Percentiles rank a stretch among this genome's conserved stretches.
phyloP scores from a whole-genome alignment of 306 rosid species.

The Vicia faba region DNA sequence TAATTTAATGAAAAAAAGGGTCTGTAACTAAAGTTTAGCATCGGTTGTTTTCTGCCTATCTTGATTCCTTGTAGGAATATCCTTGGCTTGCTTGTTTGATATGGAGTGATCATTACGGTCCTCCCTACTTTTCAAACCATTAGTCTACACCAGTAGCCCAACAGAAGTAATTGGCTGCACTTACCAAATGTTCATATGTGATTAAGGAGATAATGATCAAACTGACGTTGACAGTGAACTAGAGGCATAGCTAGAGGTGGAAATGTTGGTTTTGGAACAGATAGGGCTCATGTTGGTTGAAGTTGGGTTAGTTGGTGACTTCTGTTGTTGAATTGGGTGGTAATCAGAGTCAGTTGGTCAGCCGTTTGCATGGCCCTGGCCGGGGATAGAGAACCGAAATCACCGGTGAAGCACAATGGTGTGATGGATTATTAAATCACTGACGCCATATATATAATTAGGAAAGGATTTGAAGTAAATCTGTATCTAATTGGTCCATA shows the following conservation, averaged over 20 bases:
- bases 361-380: neutral
- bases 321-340: neutral
- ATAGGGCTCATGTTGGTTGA: neutral
- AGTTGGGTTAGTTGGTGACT: neutral
- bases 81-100: conserved; percentile 8
- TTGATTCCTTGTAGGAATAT: conserved; percentile 2
- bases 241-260: neutral
- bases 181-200: neutral
- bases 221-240: neutral
- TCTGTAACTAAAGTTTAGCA: neutral
- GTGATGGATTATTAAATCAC: neutral
- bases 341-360: neutral
- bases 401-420: neutral
- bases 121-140: conserved; percentile 4
- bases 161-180: neutral
- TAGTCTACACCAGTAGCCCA: neutral
- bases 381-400: neutral
- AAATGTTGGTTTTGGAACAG: neutral
- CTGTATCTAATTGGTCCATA: neutral
- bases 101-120: neutral
- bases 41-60: conserved; percentile 9
- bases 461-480: neutral
- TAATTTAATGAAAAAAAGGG: neutral
- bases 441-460: neutral
- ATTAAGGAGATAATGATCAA: neutral